Percentiles rank a stretch among this genome's conserved stretches.
Evolutionary conservation across 495 filamentous ascomycete genomes (phyloP).

Genomic region (Aspergillus nidulans): DNA sequence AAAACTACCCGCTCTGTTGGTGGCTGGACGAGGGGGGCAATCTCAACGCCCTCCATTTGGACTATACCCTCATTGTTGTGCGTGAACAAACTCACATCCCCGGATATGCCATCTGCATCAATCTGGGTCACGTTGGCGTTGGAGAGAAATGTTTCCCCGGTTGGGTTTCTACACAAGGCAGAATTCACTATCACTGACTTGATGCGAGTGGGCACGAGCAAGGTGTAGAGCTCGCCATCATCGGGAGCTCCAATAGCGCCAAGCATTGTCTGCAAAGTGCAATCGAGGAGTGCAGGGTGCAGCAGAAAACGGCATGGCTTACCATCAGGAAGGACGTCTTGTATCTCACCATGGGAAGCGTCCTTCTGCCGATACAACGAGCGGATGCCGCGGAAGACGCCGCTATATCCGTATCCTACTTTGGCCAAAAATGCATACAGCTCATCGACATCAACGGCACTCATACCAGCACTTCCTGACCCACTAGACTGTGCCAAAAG

Average conservation of each 20-base stretch:
- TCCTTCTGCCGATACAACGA: too few species aligned
- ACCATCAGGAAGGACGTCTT: too few species aligned
- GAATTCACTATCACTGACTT: not conserved
- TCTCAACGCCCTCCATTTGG: slow-evolving; percentile 2
- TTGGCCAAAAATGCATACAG: not conserved
- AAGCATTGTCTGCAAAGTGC: too few species aligned
- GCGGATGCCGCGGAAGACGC: too few species aligned
- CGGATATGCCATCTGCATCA: not conserved
- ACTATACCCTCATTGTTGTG: not conserved
- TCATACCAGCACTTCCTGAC: not conserved
- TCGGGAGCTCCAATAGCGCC: too few species aligned
- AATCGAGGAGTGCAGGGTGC: too few species aligned
- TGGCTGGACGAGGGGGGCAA: slow-evolving; percentile 1
- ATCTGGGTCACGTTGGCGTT: not conserved
- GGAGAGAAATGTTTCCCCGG: not conserved
- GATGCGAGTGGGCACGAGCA: too few species aligned
- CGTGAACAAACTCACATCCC: not conserved
- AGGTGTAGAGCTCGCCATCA: too few species aligned
- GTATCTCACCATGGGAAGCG: too few species aligned
- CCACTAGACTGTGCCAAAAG: not conserved
- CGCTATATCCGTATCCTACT: too few species aligned
- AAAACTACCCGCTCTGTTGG: not conserved
- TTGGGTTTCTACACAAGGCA: not conserved
- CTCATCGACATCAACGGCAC: not conserved
- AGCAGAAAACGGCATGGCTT: not conserved